Conservation (phyloP, 2,329 filamentous ascomycete genomes). For the Metarhizium anisopliae region DNA sequence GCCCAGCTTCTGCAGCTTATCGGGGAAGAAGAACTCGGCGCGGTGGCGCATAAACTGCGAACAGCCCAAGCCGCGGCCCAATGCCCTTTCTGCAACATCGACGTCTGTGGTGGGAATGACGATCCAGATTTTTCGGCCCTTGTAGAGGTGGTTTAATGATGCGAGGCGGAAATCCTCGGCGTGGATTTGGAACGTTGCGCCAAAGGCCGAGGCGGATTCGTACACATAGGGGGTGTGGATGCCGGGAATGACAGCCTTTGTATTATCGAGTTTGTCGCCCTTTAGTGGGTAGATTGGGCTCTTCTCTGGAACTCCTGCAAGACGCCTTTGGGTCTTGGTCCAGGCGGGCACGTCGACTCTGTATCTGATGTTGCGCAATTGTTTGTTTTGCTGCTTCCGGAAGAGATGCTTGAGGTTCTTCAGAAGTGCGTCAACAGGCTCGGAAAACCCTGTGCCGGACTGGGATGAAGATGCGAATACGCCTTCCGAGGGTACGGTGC, state of each 20-base stretch:
- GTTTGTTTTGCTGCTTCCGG: constrained; percentile 23
- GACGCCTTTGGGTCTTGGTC: constrained; percentile 23
- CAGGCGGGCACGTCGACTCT: constrained; percentile 30
- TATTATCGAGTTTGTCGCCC: constrained; percentile 27
- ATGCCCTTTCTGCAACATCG: constrained; percentile 23
- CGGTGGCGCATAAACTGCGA: constrained; percentile 33
- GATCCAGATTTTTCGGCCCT: constrained; percentile 31
- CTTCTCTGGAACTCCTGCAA: constrained; percentile 25
- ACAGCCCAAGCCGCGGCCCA: constrained; percentile 23
- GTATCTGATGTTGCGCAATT: constrained; percentile 28
- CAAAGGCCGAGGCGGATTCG: constrained; percentile 28
- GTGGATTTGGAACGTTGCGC: constrained; percentile 30
- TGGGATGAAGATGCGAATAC: constrained; percentile 18
- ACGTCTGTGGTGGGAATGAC: constrained; percentile 27
- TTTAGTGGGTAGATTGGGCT: constrained; percentile 29
- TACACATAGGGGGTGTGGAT: constrained; percentile 33
- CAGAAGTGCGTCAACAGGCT: constrained; percentile 18
- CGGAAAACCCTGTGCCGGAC: constrained; percentile 14
- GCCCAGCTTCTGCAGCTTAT: constrained; percentile 28
- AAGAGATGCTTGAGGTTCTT: constrained; percentile 26
- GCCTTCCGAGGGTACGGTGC: constrained; percentile 24
- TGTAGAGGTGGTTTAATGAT: constrained; percentile 30
- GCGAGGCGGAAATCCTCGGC: constrained; percentile 30
- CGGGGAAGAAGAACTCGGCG: constrained; percentile 31
- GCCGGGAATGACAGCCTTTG: constrained; percentile 28